phyloP scores from a whole-genome alignment of 1,139 yeast genomes.

The Candida frijolesensis region DNA sequence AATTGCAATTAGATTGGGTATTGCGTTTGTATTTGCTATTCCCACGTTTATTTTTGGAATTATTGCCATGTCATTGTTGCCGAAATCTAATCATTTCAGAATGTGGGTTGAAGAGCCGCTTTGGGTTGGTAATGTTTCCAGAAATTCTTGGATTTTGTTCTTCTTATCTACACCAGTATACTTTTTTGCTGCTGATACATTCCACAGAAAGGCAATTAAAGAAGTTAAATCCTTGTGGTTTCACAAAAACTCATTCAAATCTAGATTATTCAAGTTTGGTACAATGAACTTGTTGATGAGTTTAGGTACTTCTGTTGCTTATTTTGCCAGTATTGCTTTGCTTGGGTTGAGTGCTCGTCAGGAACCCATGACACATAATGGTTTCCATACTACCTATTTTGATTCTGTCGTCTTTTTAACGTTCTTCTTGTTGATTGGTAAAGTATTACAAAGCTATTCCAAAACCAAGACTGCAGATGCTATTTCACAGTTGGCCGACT shows the following conservation, averaged over 20 bases:
- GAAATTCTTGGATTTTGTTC: constrained; percentile 68
- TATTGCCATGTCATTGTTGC: constrained; percentile 66
- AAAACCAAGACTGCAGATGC: constrained; percentile 71
- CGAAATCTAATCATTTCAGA: constrained; percentile 42
- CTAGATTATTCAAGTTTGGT: constrained; percentile 67
- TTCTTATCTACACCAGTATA: constrained; percentile 72
- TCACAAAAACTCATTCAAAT: constrained; percentile 54
- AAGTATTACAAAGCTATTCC: constrained; percentile 66
- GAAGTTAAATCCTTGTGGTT: constrained; percentile 63
- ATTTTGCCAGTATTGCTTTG: constrained; percentile 65
- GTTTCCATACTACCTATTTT: constrained; percentile 66
- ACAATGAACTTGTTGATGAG: constrained; percentile 76
- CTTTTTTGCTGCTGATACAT: constrained; percentile 72
- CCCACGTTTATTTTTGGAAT: constrained; percentile 74
- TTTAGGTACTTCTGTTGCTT: constrained; percentile 72
- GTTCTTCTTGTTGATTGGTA: constrained; percentile 69
- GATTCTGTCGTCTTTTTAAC: constrained; percentile 79
- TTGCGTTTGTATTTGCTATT: constrained; percentile 57
- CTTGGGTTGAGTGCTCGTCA: constrained; percentile 52
- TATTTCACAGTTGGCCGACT: constrained; percentile 51
- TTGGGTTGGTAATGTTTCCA: constrained; percentile 64
- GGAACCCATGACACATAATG: constrained; percentile 29
- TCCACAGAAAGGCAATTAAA: constrained; percentile 64
- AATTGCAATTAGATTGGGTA: constrained; percentile 47
- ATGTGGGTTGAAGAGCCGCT: constrained; percentile 62